These are phyloP conservation scores for Aureobasidium sp. DNA, from an alignment of 2,329 filamentous ascomycete species.

Conservation along the genomic window DNA sequence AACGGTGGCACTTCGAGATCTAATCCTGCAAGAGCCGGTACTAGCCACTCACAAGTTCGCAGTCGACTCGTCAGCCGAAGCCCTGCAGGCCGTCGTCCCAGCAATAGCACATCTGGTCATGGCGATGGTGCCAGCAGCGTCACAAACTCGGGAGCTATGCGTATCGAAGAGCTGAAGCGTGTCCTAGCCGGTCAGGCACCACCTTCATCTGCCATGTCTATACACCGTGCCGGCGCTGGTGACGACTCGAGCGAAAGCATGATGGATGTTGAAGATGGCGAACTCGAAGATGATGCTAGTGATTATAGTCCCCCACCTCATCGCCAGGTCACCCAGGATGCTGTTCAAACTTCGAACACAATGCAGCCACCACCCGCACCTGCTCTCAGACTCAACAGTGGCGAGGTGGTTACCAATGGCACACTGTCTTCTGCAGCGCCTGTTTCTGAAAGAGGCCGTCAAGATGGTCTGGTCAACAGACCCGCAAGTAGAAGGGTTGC, in stretches of 20 bases:
- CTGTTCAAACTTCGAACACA: background rate
- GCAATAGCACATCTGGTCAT: slow-evolving; percentile 22
- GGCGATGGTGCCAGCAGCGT: slow-evolving; percentile 30
- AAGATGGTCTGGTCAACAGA: background rate
- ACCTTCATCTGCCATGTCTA: background rate
- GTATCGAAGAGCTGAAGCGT: slow-evolving; percentile 41
- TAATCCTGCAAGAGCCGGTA: background rate
- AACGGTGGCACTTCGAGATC: slow-evolving; percentile 1
- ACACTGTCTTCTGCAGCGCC: background rate
- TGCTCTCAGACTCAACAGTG: slow-evolving; percentile 11
- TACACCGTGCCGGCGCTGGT: slow-evolving; percentile 33
- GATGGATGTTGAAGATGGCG: slow-evolving; percentile 34
- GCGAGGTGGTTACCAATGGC: slow-evolving; percentile 6
- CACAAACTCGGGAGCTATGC: slow-evolving; percentile 39
- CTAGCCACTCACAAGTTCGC: slow-evolving; percentile 5
- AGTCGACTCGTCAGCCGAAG: slow-evolving; percentile 4
- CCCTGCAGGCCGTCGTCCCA: slow-evolving; percentile 31
- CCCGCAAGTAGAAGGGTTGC: slow-evolving; percentile 2
- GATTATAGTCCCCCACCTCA: background rate
- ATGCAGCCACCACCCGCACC: slow-evolving; percentile 1
- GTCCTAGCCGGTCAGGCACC: slow-evolving; percentile 34
- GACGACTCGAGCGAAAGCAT: slow-evolving; percentile 59
- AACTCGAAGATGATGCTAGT: slow-evolving; percentile 6
- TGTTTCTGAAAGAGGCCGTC: background rate
- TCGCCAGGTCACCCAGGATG: background rate